Evolutionary conservation across 2,329 filamentous ascomycete species (phyloP), one percentile per base, ranked within the genome.

Genomic region (Epichloe glyceriae): DNA sequence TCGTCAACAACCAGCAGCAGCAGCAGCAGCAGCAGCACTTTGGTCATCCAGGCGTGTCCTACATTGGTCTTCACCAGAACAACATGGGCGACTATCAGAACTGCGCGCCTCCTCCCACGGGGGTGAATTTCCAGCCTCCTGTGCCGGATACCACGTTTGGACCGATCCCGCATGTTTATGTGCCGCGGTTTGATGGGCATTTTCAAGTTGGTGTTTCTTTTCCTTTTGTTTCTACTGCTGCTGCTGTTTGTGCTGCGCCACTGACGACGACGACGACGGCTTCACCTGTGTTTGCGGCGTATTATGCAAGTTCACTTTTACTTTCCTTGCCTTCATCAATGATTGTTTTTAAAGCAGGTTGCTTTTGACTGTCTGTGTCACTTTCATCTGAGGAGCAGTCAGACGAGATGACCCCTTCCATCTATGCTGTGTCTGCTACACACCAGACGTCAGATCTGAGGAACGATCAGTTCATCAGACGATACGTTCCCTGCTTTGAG

Each of bases 71-170:
- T 52, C 52, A 17, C 52, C 55, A 43, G 30, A 43, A 30, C 52
- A 54, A 57, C 54, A 69, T 68, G 67, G 66, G 64, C 49, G 66
- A 67, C 52, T 74, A 75, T 56, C 64, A 66, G 54, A 70, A 71
- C 56, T 55, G 65, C n/a, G 60, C 57, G n/a, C 72, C 68, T 55
- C 67, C 69, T 41, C 62, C 66, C 33, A 60, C 59, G 46, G 73
- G 73, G 50, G 61, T 75, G 47, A 73, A 77, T 61, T 81, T 76
- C 58, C 75, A 81, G 58, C 79, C 79, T 1, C 78, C 75, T 30
- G 75, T 79, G 15, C 76, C 77, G 3, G 75, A 79, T 56, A 79
- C 77, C 15, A 74, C 73, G 42, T 70, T 73, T 60, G 79, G 79
- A 3, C 72, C 76, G 2, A 75, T 76, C 52, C 59, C 70, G 30